Base-by-base conservation (phyloP, 176 grass and related monocot species). In the Musa acuminata region DNA sequence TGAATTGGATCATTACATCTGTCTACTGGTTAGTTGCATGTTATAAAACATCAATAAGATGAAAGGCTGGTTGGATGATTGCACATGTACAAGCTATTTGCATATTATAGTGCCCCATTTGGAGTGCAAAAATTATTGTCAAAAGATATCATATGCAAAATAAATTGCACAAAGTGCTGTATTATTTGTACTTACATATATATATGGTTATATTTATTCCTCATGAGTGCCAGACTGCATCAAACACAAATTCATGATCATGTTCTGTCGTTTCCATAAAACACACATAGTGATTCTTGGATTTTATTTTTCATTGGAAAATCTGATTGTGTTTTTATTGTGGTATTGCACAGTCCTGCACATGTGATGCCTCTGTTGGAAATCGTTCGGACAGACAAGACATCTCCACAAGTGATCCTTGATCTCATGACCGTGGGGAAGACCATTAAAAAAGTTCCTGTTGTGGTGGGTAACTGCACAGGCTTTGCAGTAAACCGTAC, bases 301-400 rank as follows among this genome's bases (percentile, higher is more conserved):
- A 5, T 35, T 35, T 5, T 35, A 35, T 35, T 35, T 5, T 35
- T 35, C 29, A 35, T 35, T 35, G 29, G 29, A 35, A 35, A 35
- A 35, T 35, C 29, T 35, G 29, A 35, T 35, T 35, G 29, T 13
- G 12, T 43, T 43, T 35, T 11, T 67, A 8, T 17, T 43, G 4
- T 67, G 3, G 24, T 48, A 13, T 67, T 67, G 1, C 17, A 49
- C 90, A 98, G 95, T 86, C 95, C 95, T 81, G 95, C 95, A 60
- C 95, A 98, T 84, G 83, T 98, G 62, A 98, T 98, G 95, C 90
- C 95, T 43, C 80, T 93, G 69, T 85, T 98, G 85, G 95, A 98
- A 87, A 98, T 98, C 85, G 95, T 98, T 49, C 84, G 95, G 54
- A 98, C 84, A 1, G 90, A 87, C 64, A 98, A 84, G 75, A 98